Base-by-base conservation (phyloP, 2,329 filamentous ascomycete species). In the Tolypocladium cylindrosporum region DNA sequence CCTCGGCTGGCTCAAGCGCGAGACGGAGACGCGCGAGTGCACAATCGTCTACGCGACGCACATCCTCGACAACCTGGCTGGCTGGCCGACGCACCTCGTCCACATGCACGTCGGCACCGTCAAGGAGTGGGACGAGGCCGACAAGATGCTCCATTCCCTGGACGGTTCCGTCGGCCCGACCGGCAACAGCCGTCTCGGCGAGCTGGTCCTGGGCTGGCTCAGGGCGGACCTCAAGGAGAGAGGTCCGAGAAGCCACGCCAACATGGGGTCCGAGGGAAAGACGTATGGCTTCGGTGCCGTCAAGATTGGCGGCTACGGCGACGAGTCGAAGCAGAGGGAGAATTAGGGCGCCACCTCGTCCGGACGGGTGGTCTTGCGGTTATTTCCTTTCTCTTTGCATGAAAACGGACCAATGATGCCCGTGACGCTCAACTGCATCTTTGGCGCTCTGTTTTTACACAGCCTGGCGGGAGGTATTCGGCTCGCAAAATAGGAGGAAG, bases 21-120 rank as follows among this genome's bases (percentile, higher is more conserved):
- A 99, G 83, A 97, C 93, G 0, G 88, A 93, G 74, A 77, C 70
- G 9, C 80, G 93, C 56, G 80, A 85, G 43, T 97, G 92, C 70
- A 97, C 94, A 5, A 90, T 99, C 66, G 91, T 99, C 37, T 99
- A 99, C 71, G 94, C 94, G 9, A 99, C 94, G 16, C 94, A 99
- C 73, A 97, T 99, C 62, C 76, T 99, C 64, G 94, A 99, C 70
- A 97, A 97, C 71, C 77, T 99, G 55, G 91, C 91, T 0, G 86
- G 87, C 24, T 99, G 94, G 94, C 94, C 94, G 8, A 96, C 90
- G 1, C 92, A 99, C 74, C 79, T 99, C 42, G 92, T 96, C 55
- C 93, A 97, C 71, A 97, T 99, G 93, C 88, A 91, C 69, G 72
- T 96, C 53, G 94, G 94, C 36, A 84, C 81, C 61, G 88, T 97